Evolutionary conservation across 345 rosid species (phyloP).

Genomic region (Lagerstroemia speciosa): DNA sequence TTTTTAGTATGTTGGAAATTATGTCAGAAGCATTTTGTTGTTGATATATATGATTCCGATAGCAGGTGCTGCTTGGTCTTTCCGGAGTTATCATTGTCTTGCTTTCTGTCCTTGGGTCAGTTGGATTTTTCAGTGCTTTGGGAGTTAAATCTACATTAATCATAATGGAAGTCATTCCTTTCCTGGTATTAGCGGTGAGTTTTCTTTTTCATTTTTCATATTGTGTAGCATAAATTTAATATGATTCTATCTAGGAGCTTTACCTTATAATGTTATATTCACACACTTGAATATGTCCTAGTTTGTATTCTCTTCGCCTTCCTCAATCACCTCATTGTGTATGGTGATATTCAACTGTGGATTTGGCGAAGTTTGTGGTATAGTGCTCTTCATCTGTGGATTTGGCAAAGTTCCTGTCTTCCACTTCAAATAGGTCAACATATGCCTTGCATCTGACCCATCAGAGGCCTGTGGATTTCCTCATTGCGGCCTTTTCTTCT

Average conservation of each 20-base stretch:
- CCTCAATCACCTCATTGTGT: too few relatives aligned
- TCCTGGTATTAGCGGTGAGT: constrained; percentile 95
- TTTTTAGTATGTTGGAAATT: background rate
- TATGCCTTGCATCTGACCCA: too few relatives aligned
- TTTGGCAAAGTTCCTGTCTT: too few relatives aligned
- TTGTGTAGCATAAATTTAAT: background rate
- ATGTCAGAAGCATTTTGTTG: background rate
- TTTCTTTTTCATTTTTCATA: constrained; percentile 11
- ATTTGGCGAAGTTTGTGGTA: too few relatives aligned
- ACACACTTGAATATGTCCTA: too few relatives aligned
- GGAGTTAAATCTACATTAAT: constrained; percentile 90
- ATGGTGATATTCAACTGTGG: too few relatives aligned
- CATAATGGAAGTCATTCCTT: constrained; percentile 99
- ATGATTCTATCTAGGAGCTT: too few relatives aligned
- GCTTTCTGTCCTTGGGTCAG: constrained; percentile 94
- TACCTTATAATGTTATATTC: too few relatives aligned
- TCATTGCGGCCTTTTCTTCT: background rate
- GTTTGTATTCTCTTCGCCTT: too few relatives aligned
- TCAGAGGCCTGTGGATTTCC: background rate
- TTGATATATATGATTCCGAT: constrained; percentile 3
- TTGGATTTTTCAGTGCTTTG: constrained; percentile 79
- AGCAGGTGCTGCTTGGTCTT: constrained; percentile 84
- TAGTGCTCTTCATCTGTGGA: too few relatives aligned
- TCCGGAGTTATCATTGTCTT: constrained; percentile 90
- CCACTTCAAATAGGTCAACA: too few relatives aligned